A percentile compares a stretch with the other conserved stretches of the same genome.
These are phyloP conservation scores for Selenicereus undatus DNA, from an alignment of 148 eudicot genomes.

Conservation along the genomic window DNA sequence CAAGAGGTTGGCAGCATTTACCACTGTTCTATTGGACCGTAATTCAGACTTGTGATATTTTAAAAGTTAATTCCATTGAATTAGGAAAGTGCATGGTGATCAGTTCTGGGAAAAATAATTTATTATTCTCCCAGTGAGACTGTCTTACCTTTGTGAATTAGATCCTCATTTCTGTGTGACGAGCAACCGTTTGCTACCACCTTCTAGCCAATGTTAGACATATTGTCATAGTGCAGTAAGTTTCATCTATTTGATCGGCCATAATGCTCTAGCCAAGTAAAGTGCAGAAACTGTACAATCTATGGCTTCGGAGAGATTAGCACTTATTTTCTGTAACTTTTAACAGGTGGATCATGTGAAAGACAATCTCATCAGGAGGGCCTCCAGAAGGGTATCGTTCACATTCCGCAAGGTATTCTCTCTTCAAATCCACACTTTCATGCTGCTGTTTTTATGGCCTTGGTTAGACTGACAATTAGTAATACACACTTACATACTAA, in stretches of 20 bases:
- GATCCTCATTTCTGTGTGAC: neutral
- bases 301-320: neutral
- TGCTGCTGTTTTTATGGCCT: neutral
- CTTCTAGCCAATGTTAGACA: neutral
- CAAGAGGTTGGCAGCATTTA: neutral
- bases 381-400: constrained; percentile 82
- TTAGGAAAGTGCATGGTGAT: neutral
- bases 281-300: neutral
- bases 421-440: neutral
- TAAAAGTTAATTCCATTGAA: neutral
- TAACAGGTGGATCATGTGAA: constrained; percentile 74
- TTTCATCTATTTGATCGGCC: too few relatives aligned
- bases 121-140: neutral
- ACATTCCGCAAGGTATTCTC: constrained; percentile 78
- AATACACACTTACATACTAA: neutral
- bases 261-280: too few relatives aligned
- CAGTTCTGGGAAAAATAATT: neutral
- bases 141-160: neutral
- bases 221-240: neutral
- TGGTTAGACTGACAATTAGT: neutral
- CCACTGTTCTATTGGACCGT: neutral
- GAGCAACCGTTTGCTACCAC: neutral
- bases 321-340: neutral
- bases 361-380: constrained; percentile 55
- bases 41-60: neutral